Conservation (phyloP, 2,329 filamentous ascomycete genomes). For the Tolypocladium ovalisporum region DNA sequence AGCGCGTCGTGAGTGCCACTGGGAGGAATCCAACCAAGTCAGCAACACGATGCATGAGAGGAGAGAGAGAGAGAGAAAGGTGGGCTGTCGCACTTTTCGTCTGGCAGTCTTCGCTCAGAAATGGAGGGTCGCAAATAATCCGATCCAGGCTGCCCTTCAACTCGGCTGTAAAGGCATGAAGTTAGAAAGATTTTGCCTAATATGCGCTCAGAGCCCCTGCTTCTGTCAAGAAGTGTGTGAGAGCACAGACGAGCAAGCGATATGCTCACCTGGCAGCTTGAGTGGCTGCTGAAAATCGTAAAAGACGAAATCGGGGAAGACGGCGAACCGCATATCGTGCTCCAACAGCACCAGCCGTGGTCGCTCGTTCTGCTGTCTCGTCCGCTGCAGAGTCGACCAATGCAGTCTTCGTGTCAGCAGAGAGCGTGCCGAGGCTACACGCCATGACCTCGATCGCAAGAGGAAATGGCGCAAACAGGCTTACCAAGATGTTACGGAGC, state of each 20-base stretch:
- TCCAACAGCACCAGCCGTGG: conserved; percentile 60
- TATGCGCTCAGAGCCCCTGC: not conserved
- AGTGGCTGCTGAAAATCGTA: conserved; percentile 66
- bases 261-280: conserved; percentile 44
- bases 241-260: not conserved
- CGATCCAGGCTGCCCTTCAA: conserved; percentile 56
- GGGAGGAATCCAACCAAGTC: conserved; percentile 2
- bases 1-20: conserved; percentile 67
- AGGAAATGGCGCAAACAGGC: not conserved
- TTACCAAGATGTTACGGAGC: conserved; percentile 57
- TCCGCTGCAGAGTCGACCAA: conserved; percentile 4
- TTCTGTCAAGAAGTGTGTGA: not conserved
- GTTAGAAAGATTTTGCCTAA: not conserved
- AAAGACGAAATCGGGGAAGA: conserved; percentile 63
- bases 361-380: conserved; percentile 11
- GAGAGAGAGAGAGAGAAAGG: not conserved
- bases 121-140: conserved; percentile 69
- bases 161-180: conserved; percentile 20
- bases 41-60: not conserved
- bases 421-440: not conserved
- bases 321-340: conserved; percentile 60
- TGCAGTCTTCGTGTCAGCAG: not conserved
- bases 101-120: conserved; percentile 70
- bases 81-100: conserved; percentile 48
- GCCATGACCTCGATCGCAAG: not conserved